Evolutionary conservation across 805 yeast species (phyloP), one percentile per base, ranked within the genome.

Genomic region (Wickerhamiella cacticola): DNA sequence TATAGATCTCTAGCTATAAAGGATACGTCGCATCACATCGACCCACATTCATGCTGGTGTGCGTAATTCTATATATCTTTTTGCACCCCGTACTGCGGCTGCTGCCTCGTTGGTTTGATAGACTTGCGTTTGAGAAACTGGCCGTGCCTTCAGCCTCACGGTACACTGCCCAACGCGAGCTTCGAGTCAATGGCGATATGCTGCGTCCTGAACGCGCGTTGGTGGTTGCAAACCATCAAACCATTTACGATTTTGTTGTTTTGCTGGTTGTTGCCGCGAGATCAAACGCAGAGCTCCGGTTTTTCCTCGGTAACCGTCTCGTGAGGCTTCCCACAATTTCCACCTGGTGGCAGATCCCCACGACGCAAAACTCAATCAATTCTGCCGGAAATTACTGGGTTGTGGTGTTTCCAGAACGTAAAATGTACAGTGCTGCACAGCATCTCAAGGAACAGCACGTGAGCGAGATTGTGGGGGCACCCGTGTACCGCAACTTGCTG

Each of bases 221-320:
- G 10, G 28, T 43, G n/a, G 5, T 43, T 2, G 36, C 39, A 24
- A 43, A 43, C 33, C 46, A 43, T 24, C 38, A 28, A 5, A 29
- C 46, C 10, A 23, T 43, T 23, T 43, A 35, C 38, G 46, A 43
- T 43, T 31, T 31, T 3, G 12, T 43, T 5, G 46, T 43, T 9
- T 8, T 43, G 15, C 21, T 43, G 33, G 40, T 13, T 2, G n/a
- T 43, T 21, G 46, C 46, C 10, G 31, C 22, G 21, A 19, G 23
- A 24, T n/a, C 26, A 24, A 9, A 22, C 13, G 46, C 36, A 10
- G 28, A 34, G 7, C 13, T 43, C 10, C 18, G 31, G 12, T 43
- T 43, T n/a, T 24, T 24, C 7, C 9, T 33, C 26, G 19, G 12
- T 1, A 35, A 35, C 3, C 29, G 40, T 2, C 13, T 43, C 9